Evolutionary conservation across 1,139 yeast species (phyloP), one percentile per base, ranked within the genome.

Genomic region (Taphrina confusa): DNA sequence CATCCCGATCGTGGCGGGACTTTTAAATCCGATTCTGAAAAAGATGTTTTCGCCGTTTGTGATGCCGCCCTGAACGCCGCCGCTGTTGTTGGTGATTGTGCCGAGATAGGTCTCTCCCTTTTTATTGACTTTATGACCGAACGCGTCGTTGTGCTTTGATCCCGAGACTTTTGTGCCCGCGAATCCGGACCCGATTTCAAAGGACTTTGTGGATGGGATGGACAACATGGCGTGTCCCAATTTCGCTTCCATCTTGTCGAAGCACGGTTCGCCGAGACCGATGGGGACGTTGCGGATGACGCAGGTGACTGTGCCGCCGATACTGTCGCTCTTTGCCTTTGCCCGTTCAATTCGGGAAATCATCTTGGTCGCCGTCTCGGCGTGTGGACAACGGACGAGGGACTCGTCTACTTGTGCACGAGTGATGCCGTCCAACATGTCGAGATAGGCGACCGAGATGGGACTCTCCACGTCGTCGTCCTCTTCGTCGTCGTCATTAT

Each of bases 21-120:
- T 90, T 78, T 92, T 92, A 82, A 92, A 92, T 1, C 97, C 97
- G 49, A 92, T 94, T 18, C 89, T 85, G 74, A 94, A 92, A 77
- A 85, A 92, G 69, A 92, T 87, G 75, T 87, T 81, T 75, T 92
- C 98, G 67, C 98, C 98, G 73, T 92, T 92, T 61, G 96, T 78
- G 69, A 92, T 92, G 70, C 98, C 98, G 70, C 98, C 98, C 77
- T 92, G 98, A 64, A 91, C 82, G 74, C 98, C 98, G 68, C 98
- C 98, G 33, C 96, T 87, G 75, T 86, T 85, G 76, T 94, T 92
- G 33, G 97, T 91, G 68, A 74, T 79, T 33, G 98, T 92, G 73
- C 90, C 85, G 72, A 92, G 79, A 68, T 80, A 79, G 11, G 40
- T 22, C 4, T 46, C 58, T 14, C 58, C 58, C 28, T 18, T 65